Conservation (phyloP, 805 yeast species). For the Cyberlindnera sargentensis region DNA sequence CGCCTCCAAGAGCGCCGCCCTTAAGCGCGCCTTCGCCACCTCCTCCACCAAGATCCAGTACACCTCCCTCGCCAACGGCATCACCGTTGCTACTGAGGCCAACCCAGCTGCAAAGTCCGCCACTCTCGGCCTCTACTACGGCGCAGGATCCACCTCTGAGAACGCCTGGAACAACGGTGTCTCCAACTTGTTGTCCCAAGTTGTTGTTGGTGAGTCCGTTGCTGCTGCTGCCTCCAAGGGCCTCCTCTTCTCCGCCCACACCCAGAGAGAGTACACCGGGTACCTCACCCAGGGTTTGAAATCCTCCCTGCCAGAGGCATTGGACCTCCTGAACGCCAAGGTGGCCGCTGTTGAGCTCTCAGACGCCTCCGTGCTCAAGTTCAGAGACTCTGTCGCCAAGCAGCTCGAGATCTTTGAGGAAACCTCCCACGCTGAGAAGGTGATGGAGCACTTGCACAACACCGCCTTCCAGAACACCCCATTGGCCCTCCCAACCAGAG, state of each 20-base stretch:
- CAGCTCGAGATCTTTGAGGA: constrained; percentile 51
- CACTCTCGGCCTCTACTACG: constrained; percentile 62
- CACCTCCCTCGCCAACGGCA: constrained; percentile 69
- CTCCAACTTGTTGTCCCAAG: constrained; percentile 53
- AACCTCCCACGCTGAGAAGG: constrained; percentile 44
- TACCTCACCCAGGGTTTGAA: constrained; percentile 48
- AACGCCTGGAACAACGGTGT: constrained; percentile 80
- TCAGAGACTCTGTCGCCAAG: constrained; percentile 39
- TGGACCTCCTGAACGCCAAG: constrained; percentile 41
- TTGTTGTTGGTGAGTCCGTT: constrained; percentile 33
- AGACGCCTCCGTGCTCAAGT: constrained; percentile 40
- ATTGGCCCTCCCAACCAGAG: constrained; percentile 66
- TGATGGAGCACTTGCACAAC: constrained; percentile 69
- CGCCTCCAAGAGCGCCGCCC: constrained; percentile 15
- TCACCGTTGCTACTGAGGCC: constrained; percentile 64
- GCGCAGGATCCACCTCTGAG: constrained; percentile 77
- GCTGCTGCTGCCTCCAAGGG: constrained; percentile 41
- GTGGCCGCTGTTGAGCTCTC: constrained; percentile 30
- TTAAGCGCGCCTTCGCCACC: constrained; percentile 51
- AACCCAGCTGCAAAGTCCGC: constrained; percentile 48
- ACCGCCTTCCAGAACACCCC: constrained; percentile 87
- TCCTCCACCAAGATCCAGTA: constrained; percentile 54
- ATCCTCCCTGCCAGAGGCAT: constrained; percentile 45
- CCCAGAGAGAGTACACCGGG: constrained; percentile 59
- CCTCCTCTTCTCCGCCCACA: constrained; percentile 45